Conservation (phyloP, 1,284 basidiomycete genomes). For the Marasmius oreades region DNA sequence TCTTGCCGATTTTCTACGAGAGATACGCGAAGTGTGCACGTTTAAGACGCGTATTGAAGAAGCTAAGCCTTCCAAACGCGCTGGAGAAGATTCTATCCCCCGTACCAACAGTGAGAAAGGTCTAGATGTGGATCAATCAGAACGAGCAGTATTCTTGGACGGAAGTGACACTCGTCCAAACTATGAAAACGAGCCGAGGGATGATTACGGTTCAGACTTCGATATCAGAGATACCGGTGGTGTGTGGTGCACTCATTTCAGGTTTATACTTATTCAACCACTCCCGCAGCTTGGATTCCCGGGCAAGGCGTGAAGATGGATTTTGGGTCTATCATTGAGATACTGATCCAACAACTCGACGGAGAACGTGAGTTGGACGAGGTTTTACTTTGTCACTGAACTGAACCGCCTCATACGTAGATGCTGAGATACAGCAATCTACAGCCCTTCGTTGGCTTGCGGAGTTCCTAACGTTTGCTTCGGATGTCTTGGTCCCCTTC, state of each 20-base stretch:
- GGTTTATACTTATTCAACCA: not conserved
- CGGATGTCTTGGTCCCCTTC: slow-evolving; percentile 92
- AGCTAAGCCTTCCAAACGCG: slow-evolving; percentile 41
- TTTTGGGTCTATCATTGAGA: slow-evolving; percentile 91
- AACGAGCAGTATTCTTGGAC: slow-evolving; percentile 48
- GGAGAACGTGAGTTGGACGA: slow-evolving; percentile 65
- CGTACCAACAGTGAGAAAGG: slow-evolving; percentile 43
- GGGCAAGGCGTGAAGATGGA: slow-evolving; percentile 93
- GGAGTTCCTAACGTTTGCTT: slow-evolving; percentile 85
- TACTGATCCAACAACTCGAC: slow-evolving; percentile 87
- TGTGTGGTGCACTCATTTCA: slow-evolving; percentile 28
- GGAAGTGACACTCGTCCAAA: slow-evolving; percentile 48
- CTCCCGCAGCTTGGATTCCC: slow-evolving; percentile 77
- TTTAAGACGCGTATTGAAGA: slow-evolving; percentile 66
- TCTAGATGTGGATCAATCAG: slow-evolving; percentile 46
- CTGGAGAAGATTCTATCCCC: slow-evolving; percentile 36
- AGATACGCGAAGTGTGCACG: slow-evolving; percentile 83
- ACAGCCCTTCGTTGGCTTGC: slow-evolving; percentile 90
- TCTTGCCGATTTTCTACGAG: slow-evolving; percentile 88
- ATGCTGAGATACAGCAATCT: slow-evolving; percentile 87
- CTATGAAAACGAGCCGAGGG: slow-evolving; percentile 41
- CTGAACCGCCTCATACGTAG: slow-evolving; percentile 34
- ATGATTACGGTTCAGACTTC: slow-evolving; percentile 45
- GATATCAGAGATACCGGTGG: slow-evolving; percentile 65
- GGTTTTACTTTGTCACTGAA: not conserved